These are phyloP conservation scores for Poronia punctata DNA, from an alignment of 495 filamentous ascomycete species.

Conservation along the genomic window DNA sequence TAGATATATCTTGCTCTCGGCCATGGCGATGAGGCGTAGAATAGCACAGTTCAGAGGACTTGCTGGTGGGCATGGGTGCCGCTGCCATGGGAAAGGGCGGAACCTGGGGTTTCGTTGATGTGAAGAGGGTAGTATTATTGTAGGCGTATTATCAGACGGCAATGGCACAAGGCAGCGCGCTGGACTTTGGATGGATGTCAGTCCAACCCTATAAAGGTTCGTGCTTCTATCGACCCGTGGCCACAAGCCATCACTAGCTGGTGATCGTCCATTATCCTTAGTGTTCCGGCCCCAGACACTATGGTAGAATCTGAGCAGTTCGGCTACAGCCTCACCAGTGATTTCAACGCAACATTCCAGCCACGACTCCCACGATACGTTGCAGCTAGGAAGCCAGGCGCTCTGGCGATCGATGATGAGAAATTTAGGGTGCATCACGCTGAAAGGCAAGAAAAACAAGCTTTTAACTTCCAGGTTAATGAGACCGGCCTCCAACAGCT, in stretches of 20 bases:
- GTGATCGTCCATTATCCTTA: conserved; percentile 13
- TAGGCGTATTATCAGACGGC: conserved; percentile 22
- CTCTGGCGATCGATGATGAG: conserved; percentile 57
- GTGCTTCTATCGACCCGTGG: background rate
- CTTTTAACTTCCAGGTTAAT: conserved; percentile 61
- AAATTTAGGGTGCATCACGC: conserved; percentile 73
- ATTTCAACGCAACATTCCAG: conserved; percentile 62
- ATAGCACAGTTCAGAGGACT: conserved; percentile 64
- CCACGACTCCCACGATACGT: conserved; percentile 73
- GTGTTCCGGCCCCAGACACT: conserved; percentile 44
- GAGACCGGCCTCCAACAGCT: conserved; percentile 40
- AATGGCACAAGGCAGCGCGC: conserved; percentile 5
- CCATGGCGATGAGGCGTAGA: conserved; percentile 44
- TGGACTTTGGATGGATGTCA: conserved; percentile 11
- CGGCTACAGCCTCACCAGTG: conserved; percentile 44
- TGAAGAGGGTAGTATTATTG: conserved; percentile 61
- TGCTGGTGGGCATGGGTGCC: conserved; percentile 37
- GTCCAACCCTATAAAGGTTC: conserved; percentile 5
- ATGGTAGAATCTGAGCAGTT: conserved; percentile 54
- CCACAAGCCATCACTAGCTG: background rate
- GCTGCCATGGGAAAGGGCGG: conserved; percentile 37
- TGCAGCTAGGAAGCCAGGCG: conserved; percentile 60
- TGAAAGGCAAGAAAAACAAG: conserved; percentile 65
- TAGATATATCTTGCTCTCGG: conserved; percentile 49
- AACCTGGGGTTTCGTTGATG: conserved; percentile 57